Percentiles rank a stretch among this genome's conserved stretches.
These are phyloP conservation scores for Allantophomopsis lycopodina DNA, from an alignment of 2,329 filamentous ascomycete genomes.

Conservation along the genomic window DNA sequence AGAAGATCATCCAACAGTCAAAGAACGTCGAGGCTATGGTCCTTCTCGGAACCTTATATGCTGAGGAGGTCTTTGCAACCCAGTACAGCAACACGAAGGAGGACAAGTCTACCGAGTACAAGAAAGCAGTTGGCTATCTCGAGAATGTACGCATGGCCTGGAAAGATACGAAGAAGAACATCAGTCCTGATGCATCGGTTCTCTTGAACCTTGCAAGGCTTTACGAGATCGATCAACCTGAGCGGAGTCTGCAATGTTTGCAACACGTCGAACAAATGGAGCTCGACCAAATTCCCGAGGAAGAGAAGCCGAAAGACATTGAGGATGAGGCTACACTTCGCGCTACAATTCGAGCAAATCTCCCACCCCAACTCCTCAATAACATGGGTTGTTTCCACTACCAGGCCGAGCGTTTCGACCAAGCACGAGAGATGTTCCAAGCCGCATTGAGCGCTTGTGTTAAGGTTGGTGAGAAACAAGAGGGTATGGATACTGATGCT, in stretches of 20 bases:
- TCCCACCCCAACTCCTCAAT: conserved; percentile 86
- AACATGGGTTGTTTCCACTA: conserved; percentile 97
- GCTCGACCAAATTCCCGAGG: conserved; percentile 60
- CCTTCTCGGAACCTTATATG: conserved; percentile 79
- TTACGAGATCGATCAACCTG: conserved; percentile 74
- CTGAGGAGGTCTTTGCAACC: conserved; percentile 80
- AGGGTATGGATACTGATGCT: conserved; percentile 72
- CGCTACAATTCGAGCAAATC: conserved; percentile 53
- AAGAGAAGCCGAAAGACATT: conserved; percentile 46
- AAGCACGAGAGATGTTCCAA: conserved; percentile 80
- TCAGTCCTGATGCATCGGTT: conserved; percentile 71
- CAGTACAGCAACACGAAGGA: conserved; percentile 64
- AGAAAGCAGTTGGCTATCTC: conserved; percentile 74
- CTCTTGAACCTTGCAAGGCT: conserved; percentile 83
- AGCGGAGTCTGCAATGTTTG: conserved; percentile 85
- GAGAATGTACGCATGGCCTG: conserved; percentile 77
- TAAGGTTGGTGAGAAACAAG: conserved; percentile 62
- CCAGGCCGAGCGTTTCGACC: conserved; percentile 67
- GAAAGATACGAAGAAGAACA: conserved; percentile 84
- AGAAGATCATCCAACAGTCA: conserved; percentile 84
- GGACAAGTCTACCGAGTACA: conserved; percentile 73
- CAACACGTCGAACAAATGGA: conserved; percentile 88
- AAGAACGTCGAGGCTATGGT: conserved; percentile 84
- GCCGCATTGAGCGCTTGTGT: conserved; percentile 82
- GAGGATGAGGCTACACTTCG: conserved; percentile 48